Conservation (phyloP, 495 filamentous ascomycete species). For the Xylaria sp. region DNA sequence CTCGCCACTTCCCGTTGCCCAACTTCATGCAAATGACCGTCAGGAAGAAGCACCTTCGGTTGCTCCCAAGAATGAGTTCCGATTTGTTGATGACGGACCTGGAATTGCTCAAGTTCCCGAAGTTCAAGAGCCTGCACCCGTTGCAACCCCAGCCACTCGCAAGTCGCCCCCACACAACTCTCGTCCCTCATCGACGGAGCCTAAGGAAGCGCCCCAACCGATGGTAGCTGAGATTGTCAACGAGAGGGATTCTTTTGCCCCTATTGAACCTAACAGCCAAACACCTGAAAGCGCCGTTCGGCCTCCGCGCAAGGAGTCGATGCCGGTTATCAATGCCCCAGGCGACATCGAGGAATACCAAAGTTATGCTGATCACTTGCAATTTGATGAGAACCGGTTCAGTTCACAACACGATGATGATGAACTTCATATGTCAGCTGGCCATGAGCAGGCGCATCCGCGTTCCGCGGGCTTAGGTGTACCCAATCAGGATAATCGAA, state of each 20-base stretch:
- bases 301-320: constrained; percentile 37
- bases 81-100: constrained; percentile 42
- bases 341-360: constrained; percentile 32
- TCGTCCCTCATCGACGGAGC: constrained; percentile 37
- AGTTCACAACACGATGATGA: constrained; percentile 7
- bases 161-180: constrained; percentile 30
- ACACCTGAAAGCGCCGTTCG: constrained; percentile 18
- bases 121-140: constrained; percentile 47
- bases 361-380: constrained; percentile 37
- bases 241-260: constrained; percentile 26
- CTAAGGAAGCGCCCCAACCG: constrained; percentile 22
- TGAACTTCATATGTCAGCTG: constrained; percentile 42
- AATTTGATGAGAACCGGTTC: constrained; percentile 30
- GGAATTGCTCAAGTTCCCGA: constrained; percentile 40
- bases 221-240: constrained; percentile 27
- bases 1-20: constrained; percentile 37
- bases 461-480: constrained; percentile 54
- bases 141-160: constrained; percentile 36
- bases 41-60: constrained; percentile 20
- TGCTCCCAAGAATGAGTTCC: constrained; percentile 38
- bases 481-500: constrained; percentile 68
- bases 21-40: constrained; percentile 25
- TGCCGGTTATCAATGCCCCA: constrained; percentile 26
- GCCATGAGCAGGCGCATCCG: constrained; percentile 42
- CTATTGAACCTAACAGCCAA: constrained; percentile 10